Conservation (phyloP, 2,329 filamentous ascomycete species). For the Sclerotinia glacialis region DNA sequence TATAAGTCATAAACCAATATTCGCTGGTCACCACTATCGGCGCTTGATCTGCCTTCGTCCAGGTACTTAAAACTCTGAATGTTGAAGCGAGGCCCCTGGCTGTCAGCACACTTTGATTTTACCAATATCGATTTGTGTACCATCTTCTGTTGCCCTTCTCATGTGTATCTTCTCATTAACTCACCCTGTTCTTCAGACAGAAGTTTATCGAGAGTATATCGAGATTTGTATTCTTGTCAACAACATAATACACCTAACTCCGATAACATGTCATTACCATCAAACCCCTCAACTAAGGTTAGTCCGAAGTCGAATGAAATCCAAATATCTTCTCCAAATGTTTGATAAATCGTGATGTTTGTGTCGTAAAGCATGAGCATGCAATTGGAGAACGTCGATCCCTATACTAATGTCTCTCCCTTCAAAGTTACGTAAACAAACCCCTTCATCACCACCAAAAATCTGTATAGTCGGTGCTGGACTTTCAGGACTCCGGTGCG, state of each 20-base stretch:
- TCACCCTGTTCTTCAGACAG: constrained; percentile 32
- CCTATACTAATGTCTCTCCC: not conserved
- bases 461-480: constrained; percentile 54
- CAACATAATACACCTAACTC: not conserved
- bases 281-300: not conserved
- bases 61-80: not conserved
- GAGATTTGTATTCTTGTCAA: constrained; percentile 31
- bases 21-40: not conserved
- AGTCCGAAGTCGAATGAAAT: not conserved
- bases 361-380: not conserved
- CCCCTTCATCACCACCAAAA: not conserved
- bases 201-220: constrained; percentile 31
- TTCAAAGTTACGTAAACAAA: constrained; percentile 2
- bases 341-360: not conserved
- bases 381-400: no score
- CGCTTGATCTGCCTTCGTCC: not conserved
- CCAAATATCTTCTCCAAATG: not conserved
- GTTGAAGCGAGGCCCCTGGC: not conserved
- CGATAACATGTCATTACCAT: not conserved
- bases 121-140: not conserved
- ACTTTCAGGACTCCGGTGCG: constrained; percentile 54
- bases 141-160: not conserved
- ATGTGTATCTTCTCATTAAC: constrained; percentile 32
- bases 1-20: not conserved
- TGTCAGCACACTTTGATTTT: not conserved